Percentiles rank a stretch among this genome's conserved stretches.
These are phyloP conservation scores for Nidularia pulvinata DNA, from an alignment of 768 basidiomycete species.

Conservation along the genomic window DNA sequence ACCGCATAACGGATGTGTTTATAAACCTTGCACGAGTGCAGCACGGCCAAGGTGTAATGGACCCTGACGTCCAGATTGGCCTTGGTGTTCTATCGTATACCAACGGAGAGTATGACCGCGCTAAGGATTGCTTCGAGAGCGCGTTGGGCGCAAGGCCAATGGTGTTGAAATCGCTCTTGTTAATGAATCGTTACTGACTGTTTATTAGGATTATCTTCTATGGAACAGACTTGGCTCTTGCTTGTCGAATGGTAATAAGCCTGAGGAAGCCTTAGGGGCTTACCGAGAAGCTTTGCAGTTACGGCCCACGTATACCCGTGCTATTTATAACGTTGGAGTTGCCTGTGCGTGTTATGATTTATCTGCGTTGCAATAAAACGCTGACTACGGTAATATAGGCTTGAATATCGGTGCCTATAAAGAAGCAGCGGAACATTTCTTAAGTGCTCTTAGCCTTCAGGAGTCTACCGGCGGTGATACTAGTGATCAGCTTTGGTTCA, in stretches of 20 bases:
- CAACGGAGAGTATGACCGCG: constrained; percentile 81
- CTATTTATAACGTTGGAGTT: constrained; percentile 97
- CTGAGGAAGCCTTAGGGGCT: constrained; percentile 90
- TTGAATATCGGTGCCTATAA: constrained; percentile 94
- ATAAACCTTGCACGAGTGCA: constrained; percentile 82
- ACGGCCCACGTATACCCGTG: constrained; percentile 94
- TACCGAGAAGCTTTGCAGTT: constrained; percentile 90
- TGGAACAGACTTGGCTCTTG: constrained; percentile 98
- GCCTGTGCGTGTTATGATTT: constrained; percentile 66
- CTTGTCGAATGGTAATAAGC: constrained; percentile 91
- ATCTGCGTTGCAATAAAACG: background rate
- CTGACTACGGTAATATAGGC: constrained; percentile 41
- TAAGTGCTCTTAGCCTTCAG: constrained; percentile 83
- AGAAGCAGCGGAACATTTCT: constrained; percentile 96
- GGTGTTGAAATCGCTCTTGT: constrained; percentile 13
- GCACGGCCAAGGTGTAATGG: constrained; percentile 66
- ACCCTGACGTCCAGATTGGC: constrained; percentile 92
- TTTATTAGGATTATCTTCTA: constrained; percentile 75
- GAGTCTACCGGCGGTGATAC: constrained; percentile 67
- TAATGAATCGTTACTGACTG: too few species aligned
- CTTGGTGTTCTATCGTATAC: constrained; percentile 94
- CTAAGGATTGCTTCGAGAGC: constrained; percentile 93
- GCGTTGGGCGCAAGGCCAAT: constrained; percentile 81
- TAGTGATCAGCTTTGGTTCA: constrained; percentile 89
- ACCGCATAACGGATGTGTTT: constrained; percentile 80